Percentiles rank a stretch among this genome's conserved stretches.
Conservation (phyloP, 2,329 filamentous ascomycete genomes). For the Penicillium olsonii region DNA sequence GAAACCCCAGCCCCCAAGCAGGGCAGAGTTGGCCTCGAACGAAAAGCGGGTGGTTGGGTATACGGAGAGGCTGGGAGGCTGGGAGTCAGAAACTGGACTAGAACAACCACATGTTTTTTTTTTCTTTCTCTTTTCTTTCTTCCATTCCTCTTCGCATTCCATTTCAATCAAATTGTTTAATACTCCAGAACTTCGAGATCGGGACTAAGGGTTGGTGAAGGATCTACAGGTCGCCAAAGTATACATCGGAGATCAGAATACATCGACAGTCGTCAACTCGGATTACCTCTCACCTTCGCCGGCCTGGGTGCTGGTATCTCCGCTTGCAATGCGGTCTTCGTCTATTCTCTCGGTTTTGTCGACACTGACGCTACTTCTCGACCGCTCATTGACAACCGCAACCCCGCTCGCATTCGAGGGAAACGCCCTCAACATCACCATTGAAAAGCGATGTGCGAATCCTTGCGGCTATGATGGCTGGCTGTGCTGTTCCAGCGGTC, state of each 20-base stretch:
- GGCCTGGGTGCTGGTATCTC: background rate
- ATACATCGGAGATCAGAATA: constrained; percentile 5
- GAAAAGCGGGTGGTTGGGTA: constrained; percentile 41
- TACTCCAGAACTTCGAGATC: constrained; percentile 3
- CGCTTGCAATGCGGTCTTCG: constrained; percentile 32
- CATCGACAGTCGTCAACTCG: background rate
- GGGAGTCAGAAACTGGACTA: constrained; percentile 10
- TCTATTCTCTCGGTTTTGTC: constrained; percentile 28
- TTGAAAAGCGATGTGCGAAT: constrained; percentile 47
- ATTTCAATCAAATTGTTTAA: constrained; percentile 12
- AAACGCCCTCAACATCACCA: constrained; percentile 14
- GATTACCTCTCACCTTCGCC: background rate
- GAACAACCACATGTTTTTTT: constrained; percentile 11
- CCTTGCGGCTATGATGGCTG: constrained; percentile 55
- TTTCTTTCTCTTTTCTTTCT: constrained; percentile 14
- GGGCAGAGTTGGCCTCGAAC: constrained; percentile 1
- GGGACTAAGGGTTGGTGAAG: background rate
- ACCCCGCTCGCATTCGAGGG: constrained; percentile 33
- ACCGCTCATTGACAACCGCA: constrained; percentile 25
- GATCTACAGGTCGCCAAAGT: background rate
- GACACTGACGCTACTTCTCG: constrained; percentile 30
- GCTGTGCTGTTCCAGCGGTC: constrained; percentile 50
- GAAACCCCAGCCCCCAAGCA: constrained; percentile 23
- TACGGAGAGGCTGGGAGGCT: constrained; percentile 35
- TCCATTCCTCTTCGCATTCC: constrained; percentile 12